Base-by-base conservation (phyloP, 1,284 basidiomycete genomes). In the Moniliella sp. region DNA sequence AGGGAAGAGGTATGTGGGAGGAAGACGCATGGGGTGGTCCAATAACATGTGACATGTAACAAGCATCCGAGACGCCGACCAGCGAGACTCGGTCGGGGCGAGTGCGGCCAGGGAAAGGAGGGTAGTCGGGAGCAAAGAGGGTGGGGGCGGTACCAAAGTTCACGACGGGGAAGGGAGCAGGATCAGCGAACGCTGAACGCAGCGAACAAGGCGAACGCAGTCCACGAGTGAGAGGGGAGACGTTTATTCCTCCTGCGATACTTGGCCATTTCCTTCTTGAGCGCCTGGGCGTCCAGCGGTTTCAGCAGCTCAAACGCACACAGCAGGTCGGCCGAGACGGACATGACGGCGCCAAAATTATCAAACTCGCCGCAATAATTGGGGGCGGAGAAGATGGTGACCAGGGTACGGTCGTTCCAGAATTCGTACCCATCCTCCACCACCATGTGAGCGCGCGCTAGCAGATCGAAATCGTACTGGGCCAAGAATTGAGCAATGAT, bases 371-470 rank as follows among this genome's bases (percentile, higher is more conserved):
- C 13, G 18, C 12, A 15, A 5, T 5, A 32, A 16, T 13, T 15
- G 18, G 11, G 25, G 32, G 18, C 29, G 27, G 29, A 16, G 15
- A 29, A 50, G 13, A 37, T 25, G 15, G 14, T 5, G 19, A 16
- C 10, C 25, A 33, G 36, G 17, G 9, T 12, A 19, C 29, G 30
- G 28, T 99, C 91, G 56, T 97, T 94, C 82, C 91, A 99, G 60
- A 99, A 99, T 66, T 99, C 91, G 60, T 97, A 97, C 2, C 88
- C 91, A 40, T 65, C 64, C 42, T 99, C 91, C 34, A 99, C 91
- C 23, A 99, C 91, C 91, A 97, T 97, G 65, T 99, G 91, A 25
- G 91, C 91, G 33, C 91, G 75, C 66, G 91, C 97, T 64, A 99
- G 97, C 42, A 99, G 70, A 64, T 99, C 91, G 75, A 99, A 97